phyloP scores from a whole-genome alignment of 306 rosid species.

The Citrullus colocynthis region DNA sequence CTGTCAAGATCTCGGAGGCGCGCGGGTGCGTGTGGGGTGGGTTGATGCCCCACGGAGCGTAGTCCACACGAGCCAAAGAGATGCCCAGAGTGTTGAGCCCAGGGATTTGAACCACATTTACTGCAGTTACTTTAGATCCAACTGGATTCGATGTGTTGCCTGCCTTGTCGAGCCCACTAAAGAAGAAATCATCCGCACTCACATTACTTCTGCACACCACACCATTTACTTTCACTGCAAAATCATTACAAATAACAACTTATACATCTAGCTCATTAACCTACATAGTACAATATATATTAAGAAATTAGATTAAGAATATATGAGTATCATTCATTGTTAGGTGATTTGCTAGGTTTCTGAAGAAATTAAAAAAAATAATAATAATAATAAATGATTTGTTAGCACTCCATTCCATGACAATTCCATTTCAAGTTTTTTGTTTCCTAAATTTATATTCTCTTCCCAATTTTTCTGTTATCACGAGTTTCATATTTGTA shows the following conservation, averaged over 20 bases:
- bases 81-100: constrained; percentile 29
- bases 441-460: no score
- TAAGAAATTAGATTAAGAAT: no score
- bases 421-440: no score
- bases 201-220: constrained; percentile 15
- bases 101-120: constrained; percentile 9
- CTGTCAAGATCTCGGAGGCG: constrained; percentile 21
- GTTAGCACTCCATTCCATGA: no score
- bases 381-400: no score
- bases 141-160: constrained; percentile 14
- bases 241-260: neutral
- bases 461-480: no score
- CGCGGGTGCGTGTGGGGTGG: constrained; percentile 39
- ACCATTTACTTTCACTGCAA: constrained; percentile 18
- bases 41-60: constrained; percentile 17
- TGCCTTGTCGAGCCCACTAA: constrained; percentile 13
- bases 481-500: no score
- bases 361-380: no score
- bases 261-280: neutral
- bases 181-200: constrained; percentile 15
- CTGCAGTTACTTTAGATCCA: constrained; percentile 18
- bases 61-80: constrained; percentile 22
- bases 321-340: no score
- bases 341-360: no score
- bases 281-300: no score